These are phyloP conservation scores for Acacia melanoxylon DNA, from an alignment of 306 rosid species.

Conservation along the genomic window DNA sequence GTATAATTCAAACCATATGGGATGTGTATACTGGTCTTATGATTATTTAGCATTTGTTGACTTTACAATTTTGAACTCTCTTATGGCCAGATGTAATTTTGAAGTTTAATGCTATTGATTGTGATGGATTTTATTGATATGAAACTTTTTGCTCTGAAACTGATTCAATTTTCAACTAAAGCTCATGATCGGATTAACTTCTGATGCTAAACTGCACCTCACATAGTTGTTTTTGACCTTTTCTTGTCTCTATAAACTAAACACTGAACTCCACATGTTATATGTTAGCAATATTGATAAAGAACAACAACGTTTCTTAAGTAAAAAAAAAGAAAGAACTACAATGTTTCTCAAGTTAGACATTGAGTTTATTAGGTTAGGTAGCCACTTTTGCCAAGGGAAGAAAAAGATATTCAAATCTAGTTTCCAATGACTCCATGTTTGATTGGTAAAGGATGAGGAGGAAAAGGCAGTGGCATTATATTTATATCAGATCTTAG, in stretches of 20 bases:
- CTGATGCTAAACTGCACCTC: constrained; percentile 6
- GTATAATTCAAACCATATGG: constrained; percentile 23
- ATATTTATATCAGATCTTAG: not conserved
- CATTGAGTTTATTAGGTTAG: not conserved
- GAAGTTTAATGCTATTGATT: constrained; percentile 19
- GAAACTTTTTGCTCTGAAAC: not conserved
- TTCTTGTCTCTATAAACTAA: not conserved
- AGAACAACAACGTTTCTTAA: not conserved
- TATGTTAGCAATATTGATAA: constrained; percentile 10
- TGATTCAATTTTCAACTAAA: constrained; percentile 3
- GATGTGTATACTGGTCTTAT: constrained; percentile 2
- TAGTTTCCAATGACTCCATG: not conserved
- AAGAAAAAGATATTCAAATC: not conserved
- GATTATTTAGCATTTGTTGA: constrained; percentile 2
- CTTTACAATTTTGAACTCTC: constrained; percentile 10
- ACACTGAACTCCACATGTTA: not conserved
- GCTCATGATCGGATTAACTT: constrained; percentile 1
- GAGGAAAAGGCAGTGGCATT: not conserved
- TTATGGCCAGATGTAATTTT: not conserved
- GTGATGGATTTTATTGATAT: constrained; percentile 19
- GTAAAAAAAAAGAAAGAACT: not conserved
- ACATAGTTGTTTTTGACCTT: constrained; percentile 10
- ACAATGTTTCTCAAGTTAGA: not conserved
- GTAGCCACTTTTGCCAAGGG: not conserved
- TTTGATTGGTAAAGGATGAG: not conserved